A percentile compares a stretch with the other conserved stretches of the same genome.
Conservation (phyloP, 345 rosid genomes). For the Leavenworthia alabamica region DNA sequence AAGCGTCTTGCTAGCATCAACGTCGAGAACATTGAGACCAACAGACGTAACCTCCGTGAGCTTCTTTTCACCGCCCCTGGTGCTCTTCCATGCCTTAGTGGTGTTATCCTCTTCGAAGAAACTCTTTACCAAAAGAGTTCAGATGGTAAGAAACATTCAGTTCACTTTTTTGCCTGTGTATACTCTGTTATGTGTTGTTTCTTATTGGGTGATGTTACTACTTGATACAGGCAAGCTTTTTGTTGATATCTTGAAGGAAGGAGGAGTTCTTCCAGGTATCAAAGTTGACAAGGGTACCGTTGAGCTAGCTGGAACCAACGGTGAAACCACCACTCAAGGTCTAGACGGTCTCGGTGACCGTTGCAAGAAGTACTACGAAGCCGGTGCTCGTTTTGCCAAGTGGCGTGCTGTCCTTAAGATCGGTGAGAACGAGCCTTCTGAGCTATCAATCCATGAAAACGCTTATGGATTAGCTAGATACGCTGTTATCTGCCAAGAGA, state of each 20-base stretch:
- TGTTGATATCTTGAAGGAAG: constrained; percentile 73
- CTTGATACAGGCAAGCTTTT: constrained; percentile 68
- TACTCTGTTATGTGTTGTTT: background rate
- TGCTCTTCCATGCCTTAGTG: constrained; percentile 69
- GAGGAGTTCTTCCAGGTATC: constrained; percentile 92
- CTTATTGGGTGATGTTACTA: background rate
- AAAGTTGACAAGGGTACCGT: constrained; percentile 98
- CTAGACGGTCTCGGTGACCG: constrained; percentile 77
- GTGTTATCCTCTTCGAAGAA: constrained; percentile 82
- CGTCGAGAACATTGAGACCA: constrained; percentile 78
- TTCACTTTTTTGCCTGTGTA: background rate
- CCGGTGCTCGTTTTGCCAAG: constrained; percentile 71
- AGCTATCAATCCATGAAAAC: constrained; percentile 53
- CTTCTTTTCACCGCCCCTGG: constrained; percentile 90
- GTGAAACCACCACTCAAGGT: constrained; percentile 95
- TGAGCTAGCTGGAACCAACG: constrained; percentile 83
- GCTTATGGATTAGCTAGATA: constrained; percentile 47
- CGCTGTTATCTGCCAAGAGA: constrained; percentile 91
- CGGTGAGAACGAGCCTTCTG: constrained; percentile 76
- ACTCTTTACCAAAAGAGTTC: constrained; percentile 85
- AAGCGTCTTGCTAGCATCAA: constrained; percentile 90
- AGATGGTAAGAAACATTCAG: constrained; percentile 35
- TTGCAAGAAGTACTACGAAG: constrained; percentile 39
- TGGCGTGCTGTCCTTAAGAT: constrained; percentile 98
- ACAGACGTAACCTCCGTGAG: constrained; percentile 84